A percentile compares a stretch with the other conserved stretches of the same genome.
These are phyloP conservation scores for Ilyonectria sp. DNA, from an alignment of 2,329 filamentous ascomycete genomes.

Conservation along the genomic window DNA sequence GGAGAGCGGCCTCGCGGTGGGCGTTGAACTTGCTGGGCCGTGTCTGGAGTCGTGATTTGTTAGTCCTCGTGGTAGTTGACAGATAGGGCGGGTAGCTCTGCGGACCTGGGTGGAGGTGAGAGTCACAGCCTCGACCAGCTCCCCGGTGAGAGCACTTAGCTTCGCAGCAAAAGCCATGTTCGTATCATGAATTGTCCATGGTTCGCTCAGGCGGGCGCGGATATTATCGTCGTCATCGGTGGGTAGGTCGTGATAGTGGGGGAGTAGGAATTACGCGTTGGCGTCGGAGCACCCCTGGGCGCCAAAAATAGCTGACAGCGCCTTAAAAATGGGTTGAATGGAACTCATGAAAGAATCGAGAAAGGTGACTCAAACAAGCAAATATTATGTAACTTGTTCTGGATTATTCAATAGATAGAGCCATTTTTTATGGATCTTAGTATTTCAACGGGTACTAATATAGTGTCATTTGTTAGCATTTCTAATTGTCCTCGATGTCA, in stretches of 20 bases:
- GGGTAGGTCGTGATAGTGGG: constrained; percentile 33
- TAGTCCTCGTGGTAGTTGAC: constrained; percentile 17
- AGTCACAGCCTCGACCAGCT: constrained; percentile 78
- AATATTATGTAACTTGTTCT: neutral
- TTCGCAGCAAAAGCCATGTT: constrained; percentile 80
- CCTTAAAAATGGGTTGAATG: neutral
- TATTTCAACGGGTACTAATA: neutral
- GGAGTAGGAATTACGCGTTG: constrained; percentile 7
- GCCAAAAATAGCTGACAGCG: neutral
- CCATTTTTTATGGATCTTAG: neutral
- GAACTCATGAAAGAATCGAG: neutral
- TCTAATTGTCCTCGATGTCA: neutral
- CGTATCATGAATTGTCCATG: constrained; percentile 35
- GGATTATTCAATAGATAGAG: neutral
- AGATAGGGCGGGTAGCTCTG: constrained; percentile 19
- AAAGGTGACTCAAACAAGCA: neutral
- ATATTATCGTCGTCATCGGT: constrained; percentile 17
- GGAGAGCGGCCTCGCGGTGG: constrained; percentile 65
- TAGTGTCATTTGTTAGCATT: neutral
- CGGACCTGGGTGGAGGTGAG: constrained; percentile 68
- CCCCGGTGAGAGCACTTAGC: constrained; percentile 76
- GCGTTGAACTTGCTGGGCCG: constrained; percentile 57
- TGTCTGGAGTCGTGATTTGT: constrained; percentile 42
- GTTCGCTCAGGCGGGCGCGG: neutral
- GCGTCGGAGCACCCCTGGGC: neutral